A percentile compares a stretch with the other conserved stretches of the same genome.
phyloP scores from a whole-genome alignment of 2,329 filamentous ascomycete species.

The Akanthomyces dipterigenus region DNA sequence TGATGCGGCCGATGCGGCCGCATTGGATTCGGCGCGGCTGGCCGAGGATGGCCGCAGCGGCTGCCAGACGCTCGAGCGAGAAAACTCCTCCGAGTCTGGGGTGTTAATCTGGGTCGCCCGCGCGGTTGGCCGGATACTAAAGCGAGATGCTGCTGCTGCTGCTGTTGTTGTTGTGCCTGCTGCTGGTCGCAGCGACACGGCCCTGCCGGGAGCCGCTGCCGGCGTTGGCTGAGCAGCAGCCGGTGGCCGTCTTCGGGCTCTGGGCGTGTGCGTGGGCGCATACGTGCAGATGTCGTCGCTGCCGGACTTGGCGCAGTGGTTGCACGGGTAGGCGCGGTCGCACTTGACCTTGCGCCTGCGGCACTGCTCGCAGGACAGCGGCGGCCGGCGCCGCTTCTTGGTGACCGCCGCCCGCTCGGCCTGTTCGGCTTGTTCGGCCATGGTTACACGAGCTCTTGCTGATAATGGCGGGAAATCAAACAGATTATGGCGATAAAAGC shows the following conservation, averaged over 20 bases:
- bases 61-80: neutral
- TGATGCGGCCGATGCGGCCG: no score
- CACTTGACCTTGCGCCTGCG: conserved; percentile 54
- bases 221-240: neutral
- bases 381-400: conserved; percentile 34
- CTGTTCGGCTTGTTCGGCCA: conserved; percentile 31
- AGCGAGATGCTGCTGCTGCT: neutral
- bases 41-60: neutral
- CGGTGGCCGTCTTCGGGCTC: neutral
- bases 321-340: conserved; percentile 52
- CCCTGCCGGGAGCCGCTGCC: neutral
- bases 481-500: no score
- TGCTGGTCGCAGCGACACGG: neutral
- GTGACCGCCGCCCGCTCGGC: conserved; percentile 24
- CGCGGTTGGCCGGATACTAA: neutral
- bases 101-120: neutral
- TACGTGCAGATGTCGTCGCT: conserved; percentile 49
- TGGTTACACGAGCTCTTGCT: neutral
- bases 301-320: conserved; percentile 48
- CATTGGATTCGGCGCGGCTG: neutral
- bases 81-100: neutral
- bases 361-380: conserved; percentile 50
- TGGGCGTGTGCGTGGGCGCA: conserved; percentile 28
- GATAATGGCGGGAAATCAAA: neutral
- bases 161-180: neutral